phyloP scores from a whole-genome alignment of 148 eudicot genomes.

The Camellia sinensis region DNA sequence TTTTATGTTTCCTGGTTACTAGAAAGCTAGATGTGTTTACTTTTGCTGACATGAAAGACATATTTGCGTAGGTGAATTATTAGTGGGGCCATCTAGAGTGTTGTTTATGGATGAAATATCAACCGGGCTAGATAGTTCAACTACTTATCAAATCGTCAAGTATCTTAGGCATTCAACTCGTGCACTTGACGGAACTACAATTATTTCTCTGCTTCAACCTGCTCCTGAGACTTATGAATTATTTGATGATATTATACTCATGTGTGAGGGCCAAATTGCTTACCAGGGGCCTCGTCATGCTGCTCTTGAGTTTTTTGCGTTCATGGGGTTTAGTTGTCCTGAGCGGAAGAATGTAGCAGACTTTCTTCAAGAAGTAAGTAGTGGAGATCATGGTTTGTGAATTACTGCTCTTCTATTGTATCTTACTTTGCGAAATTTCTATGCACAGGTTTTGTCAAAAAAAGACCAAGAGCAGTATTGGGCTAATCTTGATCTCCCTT shows the following conservation, averaged over 20 bases:
- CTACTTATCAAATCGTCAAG: constrained; percentile 82
- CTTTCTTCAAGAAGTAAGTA: constrained; percentile 89
- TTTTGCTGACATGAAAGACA: constrained; percentile 18
- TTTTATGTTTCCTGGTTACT: constrained; percentile 12
- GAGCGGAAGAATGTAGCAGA: constrained; percentile 93
- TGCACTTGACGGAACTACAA: constrained; percentile 79
- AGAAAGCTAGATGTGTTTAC: background rate
- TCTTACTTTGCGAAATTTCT: constrained; percentile 22
- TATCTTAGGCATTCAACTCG: constrained; percentile 85
- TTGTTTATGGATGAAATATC: constrained; percentile 97
- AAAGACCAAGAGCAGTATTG: constrained; percentile 98
- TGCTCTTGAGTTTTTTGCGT: constrained; percentile 70
- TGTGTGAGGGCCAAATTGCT: constrained; percentile 91
- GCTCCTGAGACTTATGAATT: constrained; percentile 96
- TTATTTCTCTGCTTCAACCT: constrained; percentile 94
- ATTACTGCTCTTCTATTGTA: background rate
- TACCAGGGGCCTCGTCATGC: constrained; percentile 86
- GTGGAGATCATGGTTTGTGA: constrained; percentile 2
- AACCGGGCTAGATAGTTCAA: constrained; percentile 95
- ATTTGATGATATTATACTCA: constrained; percentile 81
- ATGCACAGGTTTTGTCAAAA: constrained; percentile 70
- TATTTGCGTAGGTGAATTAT: constrained; percentile 69
- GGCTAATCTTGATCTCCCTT: constrained; percentile 59
- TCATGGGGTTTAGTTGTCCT: constrained; percentile 91
- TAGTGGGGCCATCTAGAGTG: constrained; percentile 85